Conservation (phyloP, 179 eudicot species). For the Carnegiea gigantea region DNA sequence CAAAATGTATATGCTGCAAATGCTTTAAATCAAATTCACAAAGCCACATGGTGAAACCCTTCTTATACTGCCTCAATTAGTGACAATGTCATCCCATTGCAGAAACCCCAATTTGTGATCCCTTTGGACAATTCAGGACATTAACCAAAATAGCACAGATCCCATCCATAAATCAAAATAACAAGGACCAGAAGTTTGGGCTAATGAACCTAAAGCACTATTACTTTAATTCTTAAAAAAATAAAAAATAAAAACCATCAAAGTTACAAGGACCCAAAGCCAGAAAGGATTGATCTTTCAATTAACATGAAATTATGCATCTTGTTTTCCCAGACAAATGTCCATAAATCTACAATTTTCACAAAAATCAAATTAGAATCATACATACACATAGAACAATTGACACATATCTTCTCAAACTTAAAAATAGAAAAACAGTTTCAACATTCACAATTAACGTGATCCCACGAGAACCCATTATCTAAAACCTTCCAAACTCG, state of each 20-base stretch:
- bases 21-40: too few species aligned
- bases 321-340: too few species aligned
- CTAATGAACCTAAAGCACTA: neutral
- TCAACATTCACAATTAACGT: neutral
- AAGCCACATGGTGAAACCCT: neutral
- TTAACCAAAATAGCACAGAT: neutral
- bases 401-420: neutral
- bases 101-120: neutral
- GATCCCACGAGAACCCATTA: conserved; percentile 5
- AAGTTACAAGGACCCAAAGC: neutral
- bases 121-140: neutral
- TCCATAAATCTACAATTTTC: neutral
- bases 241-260: neutral
- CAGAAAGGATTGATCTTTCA: neutral
- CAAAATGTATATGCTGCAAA: too few species aligned
- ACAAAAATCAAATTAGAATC: neutral
- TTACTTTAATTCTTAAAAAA: neutral
- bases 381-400: neutral
- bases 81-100: neutral
- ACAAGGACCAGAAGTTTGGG: too few species aligned
- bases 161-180: neutral
- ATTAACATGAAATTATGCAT: neutral
- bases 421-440: neutral
- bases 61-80: neutral
- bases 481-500: neutral